phyloP scores from a whole-genome alignment of 2,329 filamentous ascomycete genomes.

The Plectosphaerella plurivora region DNA sequence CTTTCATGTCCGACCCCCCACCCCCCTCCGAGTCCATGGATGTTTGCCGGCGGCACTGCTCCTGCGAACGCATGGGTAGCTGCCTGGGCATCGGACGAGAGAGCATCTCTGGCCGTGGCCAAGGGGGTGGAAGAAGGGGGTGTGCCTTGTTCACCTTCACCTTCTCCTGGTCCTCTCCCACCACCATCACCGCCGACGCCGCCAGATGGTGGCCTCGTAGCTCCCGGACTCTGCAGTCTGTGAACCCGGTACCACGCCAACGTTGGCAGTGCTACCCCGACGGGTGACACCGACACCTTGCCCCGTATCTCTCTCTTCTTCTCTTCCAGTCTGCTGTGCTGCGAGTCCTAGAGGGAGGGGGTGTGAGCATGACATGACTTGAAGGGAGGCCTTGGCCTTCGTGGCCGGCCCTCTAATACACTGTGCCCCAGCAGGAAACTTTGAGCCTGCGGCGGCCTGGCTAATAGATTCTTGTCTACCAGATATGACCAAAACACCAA shows the following conservation, averaged over 20 bases:
- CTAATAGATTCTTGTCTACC: slow-evolving; percentile 19
- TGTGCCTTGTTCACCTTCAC: slow-evolving; percentile 14
- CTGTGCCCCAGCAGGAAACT: slow-evolving; percentile 12
- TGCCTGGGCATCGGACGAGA: slow-evolving; percentile 27
- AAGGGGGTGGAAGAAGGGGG: slow-evolving; percentile 20
- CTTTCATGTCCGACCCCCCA: too few relatives aligned
- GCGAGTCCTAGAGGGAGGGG: slow-evolving; percentile 12
- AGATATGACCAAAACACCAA: slow-evolving; percentile 54
- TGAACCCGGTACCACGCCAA: slow-evolving; percentile 36
- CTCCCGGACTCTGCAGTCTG: slow-evolving; percentile 34
- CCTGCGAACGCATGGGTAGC: slow-evolving; percentile 26
- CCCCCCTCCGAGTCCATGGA: not conserved
- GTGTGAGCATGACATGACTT: too few relatives aligned
- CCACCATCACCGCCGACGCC: slow-evolving; percentile 18
- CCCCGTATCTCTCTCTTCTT: slow-evolving; percentile 22
- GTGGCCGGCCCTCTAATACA: slow-evolving; percentile 23
- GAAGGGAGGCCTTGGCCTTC: slow-evolving; percentile 12
- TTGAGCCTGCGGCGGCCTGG: slow-evolving; percentile 7
- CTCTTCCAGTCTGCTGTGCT: slow-evolving; percentile 21
- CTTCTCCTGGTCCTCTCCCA: too few relatives aligned
- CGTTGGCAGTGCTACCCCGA: slow-evolving; percentile 39
- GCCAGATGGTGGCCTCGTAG: slow-evolving; percentile 28
- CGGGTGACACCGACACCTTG: slow-evolving; percentile 22
- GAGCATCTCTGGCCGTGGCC: slow-evolving; percentile 4
- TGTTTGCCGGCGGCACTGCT: slow-evolving; percentile 1